phyloP scores from a whole-genome alignment of 148 eudicot species.

The Camellia lanceoleosa region DNA sequence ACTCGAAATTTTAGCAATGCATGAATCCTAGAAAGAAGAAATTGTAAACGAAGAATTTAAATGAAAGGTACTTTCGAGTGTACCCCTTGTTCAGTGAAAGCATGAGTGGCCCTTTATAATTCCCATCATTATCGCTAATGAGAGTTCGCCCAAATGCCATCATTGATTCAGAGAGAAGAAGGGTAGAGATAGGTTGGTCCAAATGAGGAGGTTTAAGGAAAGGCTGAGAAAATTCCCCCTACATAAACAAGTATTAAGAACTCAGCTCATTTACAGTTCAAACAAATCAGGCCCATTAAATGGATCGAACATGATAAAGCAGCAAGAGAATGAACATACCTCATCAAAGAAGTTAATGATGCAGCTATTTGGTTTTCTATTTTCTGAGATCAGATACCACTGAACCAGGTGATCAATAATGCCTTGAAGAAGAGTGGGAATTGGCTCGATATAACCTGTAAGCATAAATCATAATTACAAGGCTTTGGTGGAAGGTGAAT shows the following conservation, averaged over 20 bases:
- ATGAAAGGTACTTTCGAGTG: background rate
- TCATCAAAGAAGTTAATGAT: slow-evolving; percentile 89
- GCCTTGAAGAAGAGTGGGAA: slow-evolving; percentile 75
- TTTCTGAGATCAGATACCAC: slow-evolving; percentile 79
- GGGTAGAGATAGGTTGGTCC: slow-evolving; percentile 76
- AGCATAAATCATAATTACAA: slow-evolving; percentile 9
- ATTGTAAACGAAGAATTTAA: background rate
- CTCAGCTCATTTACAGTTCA: background rate
- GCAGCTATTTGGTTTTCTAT: slow-evolving; percentile 83
- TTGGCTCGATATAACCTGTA: slow-evolving; percentile 73
- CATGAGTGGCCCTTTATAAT: slow-evolving; percentile 74
- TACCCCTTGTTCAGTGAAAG: slow-evolving; percentile 88
- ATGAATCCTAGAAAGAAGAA: background rate
- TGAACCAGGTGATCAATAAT: slow-evolving; percentile 76
- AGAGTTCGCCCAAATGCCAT: slow-evolving; percentile 87
- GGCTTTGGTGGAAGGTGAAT: background rate
- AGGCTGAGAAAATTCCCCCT: slow-evolving; percentile 95
- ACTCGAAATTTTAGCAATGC: background rate
- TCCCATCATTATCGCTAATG: slow-evolving; percentile 68
- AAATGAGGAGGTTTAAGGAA: slow-evolving; percentile 91
- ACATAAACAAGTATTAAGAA: slow-evolving; percentile 12
- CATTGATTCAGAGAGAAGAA: slow-evolving; percentile 69
- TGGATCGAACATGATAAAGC: background rate
- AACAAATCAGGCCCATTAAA: background rate
- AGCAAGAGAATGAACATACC: slow-evolving; percentile 36